Evolutionary conservation across 805 yeast genomes (phyloP).

Genomic region (Jamesozyma hellenica): DNA sequence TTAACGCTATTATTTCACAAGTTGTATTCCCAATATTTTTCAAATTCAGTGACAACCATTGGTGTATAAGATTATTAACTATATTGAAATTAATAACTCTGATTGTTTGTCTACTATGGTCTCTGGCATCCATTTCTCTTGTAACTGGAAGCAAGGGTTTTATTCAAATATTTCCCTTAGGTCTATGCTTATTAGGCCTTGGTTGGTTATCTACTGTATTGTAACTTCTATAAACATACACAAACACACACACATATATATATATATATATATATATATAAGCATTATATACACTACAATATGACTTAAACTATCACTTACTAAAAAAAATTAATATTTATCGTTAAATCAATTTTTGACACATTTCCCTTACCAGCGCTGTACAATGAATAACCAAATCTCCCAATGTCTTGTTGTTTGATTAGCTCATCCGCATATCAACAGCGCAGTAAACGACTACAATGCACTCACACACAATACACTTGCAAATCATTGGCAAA

Average conservation of each 20-base stretch:
- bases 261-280: neutral
- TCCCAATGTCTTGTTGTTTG: too few relatives aligned
- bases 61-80: constrained; percentile 13
- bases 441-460: too few relatives aligned
- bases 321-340: too few relatives aligned
- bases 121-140: constrained; percentile 16
- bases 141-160: constrained; percentile 18
- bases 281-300: neutral
- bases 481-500: too few relatives aligned
- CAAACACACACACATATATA: too few relatives aligned
- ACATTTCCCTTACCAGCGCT: too few relatives aligned
- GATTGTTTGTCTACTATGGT: constrained; percentile 19
- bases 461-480: too few relatives aligned
- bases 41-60: constrained; percentile 5
- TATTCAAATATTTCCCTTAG: constrained; percentile 22
- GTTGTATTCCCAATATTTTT: constrained; percentile 21
- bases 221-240: neutral
- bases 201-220: constrained; percentile 21
- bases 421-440: too few relatives aligned
- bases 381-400: too few relatives aligned
- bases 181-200: constrained; percentile 17
- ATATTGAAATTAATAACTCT: constrained; percentile 13
- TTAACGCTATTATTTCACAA: constrained; percentile 20
- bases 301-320: too few relatives aligned
- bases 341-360: too few relatives aligned